Percentiles rank a stretch among this genome's conserved stretches.
phyloP scores from a whole-genome alignment of 1,139 yeast species.

The Pichia sp. region DNA sequence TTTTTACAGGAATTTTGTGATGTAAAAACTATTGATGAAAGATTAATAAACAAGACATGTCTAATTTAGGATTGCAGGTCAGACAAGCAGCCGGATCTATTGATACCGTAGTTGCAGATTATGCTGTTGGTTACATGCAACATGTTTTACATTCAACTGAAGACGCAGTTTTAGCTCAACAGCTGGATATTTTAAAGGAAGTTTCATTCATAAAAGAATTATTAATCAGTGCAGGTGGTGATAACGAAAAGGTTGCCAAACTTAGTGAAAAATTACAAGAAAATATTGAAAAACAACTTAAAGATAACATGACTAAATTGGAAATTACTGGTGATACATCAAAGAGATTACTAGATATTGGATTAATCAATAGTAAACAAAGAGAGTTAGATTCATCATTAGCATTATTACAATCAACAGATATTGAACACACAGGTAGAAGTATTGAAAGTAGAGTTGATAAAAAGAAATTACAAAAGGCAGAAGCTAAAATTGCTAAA shows the following conservation, averaged over 20 bases:
- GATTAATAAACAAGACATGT: constrained; percentile 15
- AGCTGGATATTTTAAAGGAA: constrained; percentile 60
- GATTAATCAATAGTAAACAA: constrained; percentile 58
- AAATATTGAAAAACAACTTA: constrained; percentile 49
- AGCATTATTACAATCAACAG: constrained; percentile 70
- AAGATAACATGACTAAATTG: constrained; percentile 63
- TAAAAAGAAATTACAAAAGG: constrained; percentile 92
- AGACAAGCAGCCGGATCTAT: constrained; percentile 84
- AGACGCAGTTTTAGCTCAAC: constrained; percentile 76
- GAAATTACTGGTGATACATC: constrained; percentile 71
- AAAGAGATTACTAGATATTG: constrained; percentile 68
- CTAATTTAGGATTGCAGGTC: constrained; percentile 58
- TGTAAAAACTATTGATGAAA: neutral
- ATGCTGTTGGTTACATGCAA: constrained; percentile 83
- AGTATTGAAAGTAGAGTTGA: constrained; percentile 92
- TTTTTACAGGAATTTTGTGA: neutral
- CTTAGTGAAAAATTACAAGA: constrained; percentile 42
- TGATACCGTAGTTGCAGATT: constrained; percentile 86
- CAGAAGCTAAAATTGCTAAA: constrained; percentile 93
- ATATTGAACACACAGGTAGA: constrained; percentile 87
- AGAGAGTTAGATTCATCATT: constrained; percentile 68
- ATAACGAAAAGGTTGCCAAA: constrained; percentile 41
- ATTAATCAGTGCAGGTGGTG: constrained; percentile 78
- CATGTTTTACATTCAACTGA: constrained; percentile 69
- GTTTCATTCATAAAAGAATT: constrained; percentile 58